These are phyloP conservation scores for Spizellomyces sp. DNA, from an alignment of 192 early-diverging fungal species.

Conservation along the genomic window DNA sequence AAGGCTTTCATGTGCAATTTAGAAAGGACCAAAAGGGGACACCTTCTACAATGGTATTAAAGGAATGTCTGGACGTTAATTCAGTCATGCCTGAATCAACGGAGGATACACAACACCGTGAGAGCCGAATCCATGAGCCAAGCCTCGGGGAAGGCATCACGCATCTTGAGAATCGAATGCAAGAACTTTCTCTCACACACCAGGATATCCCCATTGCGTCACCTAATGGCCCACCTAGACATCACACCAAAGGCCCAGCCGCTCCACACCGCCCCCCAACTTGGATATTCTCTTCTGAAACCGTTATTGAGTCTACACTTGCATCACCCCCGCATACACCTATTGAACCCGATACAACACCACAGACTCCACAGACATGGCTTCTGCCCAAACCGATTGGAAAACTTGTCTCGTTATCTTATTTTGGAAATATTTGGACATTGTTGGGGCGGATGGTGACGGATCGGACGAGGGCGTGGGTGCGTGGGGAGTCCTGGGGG, in stretches of 20 bases:
- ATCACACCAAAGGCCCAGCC: not conserved
- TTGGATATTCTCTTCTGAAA: not conserved
- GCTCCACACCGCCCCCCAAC: not conserved
- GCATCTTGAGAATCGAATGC: no score
- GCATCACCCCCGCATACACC: not conserved
- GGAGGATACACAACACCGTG: no score
- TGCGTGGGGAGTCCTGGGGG: not conserved
- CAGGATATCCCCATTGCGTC: no score
- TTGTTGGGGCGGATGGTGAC: conserved; percentile 25
- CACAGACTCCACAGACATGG: not conserved
- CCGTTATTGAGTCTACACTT: not conserved
- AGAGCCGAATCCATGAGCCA: no score
- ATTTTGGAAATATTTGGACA: conserved; percentile 27
- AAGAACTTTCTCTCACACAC: no score
- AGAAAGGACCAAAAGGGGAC: not conserved
- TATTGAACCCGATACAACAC: not conserved
- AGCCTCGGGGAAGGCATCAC: no score
- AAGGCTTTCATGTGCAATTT: conserved; percentile 13
- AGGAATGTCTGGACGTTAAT: no score
- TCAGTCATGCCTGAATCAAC: no score
- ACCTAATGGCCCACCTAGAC: not conserved
- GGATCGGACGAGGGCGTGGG: conserved; percentile 10
- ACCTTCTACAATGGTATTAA: no score
- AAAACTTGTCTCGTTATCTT: conserved; percentile 12
- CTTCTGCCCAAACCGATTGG: not conserved